Evolutionary conservation across 2,329 filamentous ascomycete genomes (phyloP).

Genomic region (Neonectria hederae): DNA sequence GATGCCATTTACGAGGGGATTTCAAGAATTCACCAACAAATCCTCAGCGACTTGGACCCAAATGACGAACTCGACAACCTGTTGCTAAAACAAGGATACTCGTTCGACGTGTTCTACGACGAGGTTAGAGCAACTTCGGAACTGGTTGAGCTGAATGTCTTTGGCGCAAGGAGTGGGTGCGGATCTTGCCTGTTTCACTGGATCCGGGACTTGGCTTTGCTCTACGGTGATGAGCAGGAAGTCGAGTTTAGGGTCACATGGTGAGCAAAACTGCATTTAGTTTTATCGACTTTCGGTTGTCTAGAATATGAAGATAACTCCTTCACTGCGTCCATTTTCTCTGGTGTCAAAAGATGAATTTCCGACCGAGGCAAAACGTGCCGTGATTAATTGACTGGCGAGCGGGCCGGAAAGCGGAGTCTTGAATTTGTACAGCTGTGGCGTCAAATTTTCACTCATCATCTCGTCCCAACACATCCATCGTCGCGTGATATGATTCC

Average conservation of each 20-base stretch:
- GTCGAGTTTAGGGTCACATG: neutral
- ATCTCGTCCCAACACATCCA: neutral
- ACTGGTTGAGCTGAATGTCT: constrained; percentile 57
- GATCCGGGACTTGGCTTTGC: constrained; percentile 38
- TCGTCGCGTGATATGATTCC: constrained; percentile 24
- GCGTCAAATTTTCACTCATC: neutral
- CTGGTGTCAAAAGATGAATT: neutral
- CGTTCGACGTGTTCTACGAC: constrained; percentile 54
- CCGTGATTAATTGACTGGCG: neutral
- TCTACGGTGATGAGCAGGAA: constrained; percentile 5
- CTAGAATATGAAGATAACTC: neutral
- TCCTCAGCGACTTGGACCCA: constrained; percentile 9
- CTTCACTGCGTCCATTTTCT: no score
- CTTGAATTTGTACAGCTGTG: neutral
- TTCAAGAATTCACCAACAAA: constrained; percentile 12
- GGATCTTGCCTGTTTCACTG: constrained; percentile 59
- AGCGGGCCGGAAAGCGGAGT: neutral
- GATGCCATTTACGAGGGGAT: constrained; percentile 22
- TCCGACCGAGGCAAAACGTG: neutral
- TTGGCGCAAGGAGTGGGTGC: constrained; percentile 55
- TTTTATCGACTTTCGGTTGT: neutral
- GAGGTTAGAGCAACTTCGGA: constrained; percentile 32
- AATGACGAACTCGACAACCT: constrained; percentile 38
- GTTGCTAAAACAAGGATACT: constrained; percentile 51
- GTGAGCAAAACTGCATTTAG: neutral